Conservation (phyloP, 352 stramenopile genomes). For the Pythium folliculosum region DNA sequence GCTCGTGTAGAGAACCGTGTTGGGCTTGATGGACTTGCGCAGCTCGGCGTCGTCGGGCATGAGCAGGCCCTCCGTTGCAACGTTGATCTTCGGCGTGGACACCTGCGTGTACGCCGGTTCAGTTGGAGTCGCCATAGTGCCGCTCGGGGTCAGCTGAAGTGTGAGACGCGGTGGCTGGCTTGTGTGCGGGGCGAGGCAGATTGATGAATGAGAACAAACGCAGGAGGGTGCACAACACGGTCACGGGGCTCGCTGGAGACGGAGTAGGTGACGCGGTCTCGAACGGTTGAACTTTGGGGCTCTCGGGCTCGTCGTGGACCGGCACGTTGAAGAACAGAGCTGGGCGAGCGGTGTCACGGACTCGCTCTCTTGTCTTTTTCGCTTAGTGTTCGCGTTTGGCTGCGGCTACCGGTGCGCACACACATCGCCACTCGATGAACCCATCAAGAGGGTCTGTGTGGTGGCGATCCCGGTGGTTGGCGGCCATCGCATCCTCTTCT, state of each 20-base stretch:
- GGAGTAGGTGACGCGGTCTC: not conserved
- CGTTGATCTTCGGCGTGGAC: slow-evolving; percentile 15
- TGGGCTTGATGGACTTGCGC: slow-evolving; percentile 20
- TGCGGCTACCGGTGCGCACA: not conserved
- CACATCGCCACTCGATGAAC: not conserved
- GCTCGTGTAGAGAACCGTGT: slow-evolving; percentile 56
- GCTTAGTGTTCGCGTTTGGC: not conserved
- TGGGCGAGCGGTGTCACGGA: not conserved
- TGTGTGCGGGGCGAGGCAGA: not conserved
- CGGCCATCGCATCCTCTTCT: too few species aligned
- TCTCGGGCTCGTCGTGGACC: not conserved
- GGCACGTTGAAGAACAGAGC: not conserved
- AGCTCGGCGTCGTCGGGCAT: slow-evolving; percentile 12
- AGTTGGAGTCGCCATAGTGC: slow-evolving; percentile 11
- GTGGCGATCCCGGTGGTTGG: not conserved
- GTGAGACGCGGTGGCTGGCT: not conserved
- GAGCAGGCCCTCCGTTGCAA: slow-evolving; percentile 7
- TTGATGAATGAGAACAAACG: not conserved
- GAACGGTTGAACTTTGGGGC: not conserved
- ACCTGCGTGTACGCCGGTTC: slow-evolving; percentile 7
- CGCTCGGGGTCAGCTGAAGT: not conserved
- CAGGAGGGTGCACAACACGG: not conserved
- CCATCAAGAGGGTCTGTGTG: not conserved
- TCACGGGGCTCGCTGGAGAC: not conserved
- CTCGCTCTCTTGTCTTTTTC: slow-evolving; percentile 1